A percentile compares a stretch with the other conserved stretches of the same genome.
phyloP scores from a whole-genome alignment of 352 stramenopile genomes.

The Phytophthora pini region DNA sequence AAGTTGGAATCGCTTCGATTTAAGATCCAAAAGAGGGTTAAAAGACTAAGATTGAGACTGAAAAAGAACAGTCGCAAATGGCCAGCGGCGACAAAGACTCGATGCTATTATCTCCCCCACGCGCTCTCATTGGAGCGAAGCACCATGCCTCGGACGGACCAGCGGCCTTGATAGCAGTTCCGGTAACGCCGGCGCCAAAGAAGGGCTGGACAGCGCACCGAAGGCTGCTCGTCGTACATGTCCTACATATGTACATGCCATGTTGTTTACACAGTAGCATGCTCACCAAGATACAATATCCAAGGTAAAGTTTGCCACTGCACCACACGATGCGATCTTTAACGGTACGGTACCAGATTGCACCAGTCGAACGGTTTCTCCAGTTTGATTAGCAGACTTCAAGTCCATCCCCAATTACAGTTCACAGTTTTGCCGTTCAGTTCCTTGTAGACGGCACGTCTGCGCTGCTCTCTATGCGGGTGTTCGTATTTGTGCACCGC shows the following conservation, averaged over 20 bases:
- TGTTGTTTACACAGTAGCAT: too few species aligned
- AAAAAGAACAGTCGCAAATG: not conserved
- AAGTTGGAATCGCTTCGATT: not conserved
- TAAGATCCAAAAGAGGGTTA: not conserved
- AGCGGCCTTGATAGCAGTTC: slow-evolving; percentile 9
- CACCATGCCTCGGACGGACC: slow-evolving; percentile 18
- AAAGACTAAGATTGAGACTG: slow-evolving; percentile 9
- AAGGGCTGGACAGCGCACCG: too few species aligned
- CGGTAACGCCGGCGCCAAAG: not conserved
- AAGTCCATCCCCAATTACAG: too few species aligned
- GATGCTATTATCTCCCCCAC: not conserved
- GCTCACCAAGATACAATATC: too few species aligned
- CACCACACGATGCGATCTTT: too few species aligned
- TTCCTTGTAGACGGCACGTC: not conserved
- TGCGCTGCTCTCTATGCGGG: slow-evolving; percentile 4
- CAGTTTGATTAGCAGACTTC: too few species aligned
- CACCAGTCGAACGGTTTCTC: too few species aligned
- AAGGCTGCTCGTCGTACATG: too few species aligned
- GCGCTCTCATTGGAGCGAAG: slow-evolving; percentile 23
- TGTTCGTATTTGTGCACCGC: slow-evolving; percentile 10
- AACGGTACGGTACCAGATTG: too few species aligned
- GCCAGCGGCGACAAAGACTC: slow-evolving; percentile 15
- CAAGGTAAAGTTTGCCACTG: too few species aligned
- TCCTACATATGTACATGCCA: too few species aligned
- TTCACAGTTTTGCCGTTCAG: too few species aligned